phyloP scores from a whole-genome alignment of 2,329 filamentous ascomycete species.

The Monosporascus sp. region DNA sequence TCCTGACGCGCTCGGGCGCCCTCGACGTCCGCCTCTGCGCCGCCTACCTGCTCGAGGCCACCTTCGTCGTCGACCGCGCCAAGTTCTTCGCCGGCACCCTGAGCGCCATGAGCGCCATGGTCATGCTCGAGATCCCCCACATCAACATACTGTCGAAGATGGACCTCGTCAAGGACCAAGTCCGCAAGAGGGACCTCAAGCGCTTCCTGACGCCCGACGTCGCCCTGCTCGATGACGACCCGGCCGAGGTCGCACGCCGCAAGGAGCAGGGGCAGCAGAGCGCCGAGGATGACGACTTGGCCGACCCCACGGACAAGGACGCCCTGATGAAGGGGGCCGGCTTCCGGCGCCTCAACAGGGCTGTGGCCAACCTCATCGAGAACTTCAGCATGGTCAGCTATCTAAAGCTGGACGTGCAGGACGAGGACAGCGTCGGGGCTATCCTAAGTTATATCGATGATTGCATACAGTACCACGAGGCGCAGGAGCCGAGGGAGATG shows the following conservation, averaged over 20 bases:
- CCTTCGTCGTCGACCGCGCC: conserved; percentile 89
- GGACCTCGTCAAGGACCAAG: conserved; percentile 89
- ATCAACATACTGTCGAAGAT: conserved; percentile 97
- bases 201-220: conserved; percentile 85
- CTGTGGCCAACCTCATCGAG: conserved; percentile 87
- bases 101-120: conserved; percentile 97
- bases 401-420: conserved; percentile 79
- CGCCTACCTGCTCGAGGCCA: conserved; percentile 89
- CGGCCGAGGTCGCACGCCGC: conserved; percentile 45
- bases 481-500: conserved; percentile 29
- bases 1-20: conserved; percentile 71
- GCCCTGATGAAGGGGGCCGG: conserved; percentile 75
- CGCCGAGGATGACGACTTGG: conserved; percentile 46
- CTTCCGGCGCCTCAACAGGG: conserved; percentile 78
- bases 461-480: conserved; percentile 37
- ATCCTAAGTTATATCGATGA: conserved; percentile 52
- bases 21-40: conserved; percentile 91
- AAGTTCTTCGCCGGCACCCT: conserved; percentile 97
- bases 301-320: conserved; percentile 60
- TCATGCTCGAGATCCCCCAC: conserved; percentile 96
- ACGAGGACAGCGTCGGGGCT: conserved; percentile 84
- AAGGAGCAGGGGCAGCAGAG: conserved; percentile 24
- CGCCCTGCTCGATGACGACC: conserved; percentile 75
- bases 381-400: conserved; percentile 99
- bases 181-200: conserved; percentile 83